Conservation (phyloP, 1,284 basidiomycete genomes). For the Meripilus lineatus region DNA sequence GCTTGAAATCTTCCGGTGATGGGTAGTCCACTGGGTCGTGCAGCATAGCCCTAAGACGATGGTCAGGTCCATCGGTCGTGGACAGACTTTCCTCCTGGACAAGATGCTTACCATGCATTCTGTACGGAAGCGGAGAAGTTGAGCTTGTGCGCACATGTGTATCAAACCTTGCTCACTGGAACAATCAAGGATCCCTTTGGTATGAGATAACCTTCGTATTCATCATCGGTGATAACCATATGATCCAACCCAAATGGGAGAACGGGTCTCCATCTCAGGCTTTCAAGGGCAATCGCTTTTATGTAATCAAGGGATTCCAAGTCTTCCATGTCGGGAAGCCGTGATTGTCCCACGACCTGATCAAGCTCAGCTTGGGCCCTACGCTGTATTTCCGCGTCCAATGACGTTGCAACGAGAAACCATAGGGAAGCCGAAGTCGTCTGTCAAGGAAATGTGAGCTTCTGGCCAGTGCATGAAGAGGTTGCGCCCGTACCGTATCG, state of each 20-base stretch:
- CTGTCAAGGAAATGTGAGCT: not conserved
- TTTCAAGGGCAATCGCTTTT: slow-evolving; percentile 4
- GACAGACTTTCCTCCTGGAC: too few species aligned
- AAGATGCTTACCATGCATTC: slow-evolving; percentile 4
- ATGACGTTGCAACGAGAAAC: slow-evolving; percentile 7
- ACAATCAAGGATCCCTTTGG: slow-evolving; percentile 14
- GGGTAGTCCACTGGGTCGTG: slow-evolving; percentile 9
- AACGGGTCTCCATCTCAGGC: slow-evolving; percentile 5
- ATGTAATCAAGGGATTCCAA: slow-evolving; percentile 1
- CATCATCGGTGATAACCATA: slow-evolving; percentile 3
- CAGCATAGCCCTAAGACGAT: slow-evolving; percentile 8
- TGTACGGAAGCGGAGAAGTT: not conserved
- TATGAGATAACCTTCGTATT: slow-evolving; percentile 1
- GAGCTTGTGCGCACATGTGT: not conserved
- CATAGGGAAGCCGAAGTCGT: not conserved
- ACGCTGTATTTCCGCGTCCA: slow-evolving; percentile 8
- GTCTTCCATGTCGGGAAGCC: slow-evolving; percentile 9
- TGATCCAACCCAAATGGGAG: slow-evolving; percentile 4
- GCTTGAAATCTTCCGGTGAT: slow-evolving; percentile 4
- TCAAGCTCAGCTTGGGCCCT: slow-evolving; percentile 26
- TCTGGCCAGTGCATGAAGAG: not conserved
- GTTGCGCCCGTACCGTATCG: slow-evolving; percentile 1
- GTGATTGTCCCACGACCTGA: slow-evolving; percentile 11
- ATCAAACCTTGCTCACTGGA: not conserved
- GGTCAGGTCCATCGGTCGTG: too few species aligned